Conservation (phyloP, 2,329 filamentous ascomycete species). For the Magnaporthiopsis incrustans region DNA sequence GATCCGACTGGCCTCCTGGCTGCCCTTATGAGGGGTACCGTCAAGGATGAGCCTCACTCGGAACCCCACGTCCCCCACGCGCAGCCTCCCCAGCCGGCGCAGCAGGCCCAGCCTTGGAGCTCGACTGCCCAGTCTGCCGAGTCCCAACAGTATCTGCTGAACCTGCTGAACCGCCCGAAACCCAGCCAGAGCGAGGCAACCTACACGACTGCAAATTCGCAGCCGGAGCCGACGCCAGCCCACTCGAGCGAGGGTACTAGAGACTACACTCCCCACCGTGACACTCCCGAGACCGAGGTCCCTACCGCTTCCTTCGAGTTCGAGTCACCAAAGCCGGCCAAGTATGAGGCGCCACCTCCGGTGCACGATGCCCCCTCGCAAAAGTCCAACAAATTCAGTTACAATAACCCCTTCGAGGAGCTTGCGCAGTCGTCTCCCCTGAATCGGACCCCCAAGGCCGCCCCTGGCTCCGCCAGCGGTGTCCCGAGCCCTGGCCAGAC, state of each 20-base stretch:
- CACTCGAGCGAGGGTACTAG: conserved; percentile 16
- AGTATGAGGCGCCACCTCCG: conserved; percentile 20
- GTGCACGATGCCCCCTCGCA: conserved; percentile 10
- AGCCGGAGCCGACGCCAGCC: conserved; percentile 26
- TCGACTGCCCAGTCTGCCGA: conserved; percentile 51
- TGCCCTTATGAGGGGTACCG: conserved; percentile 50
- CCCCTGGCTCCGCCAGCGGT: conserved; percentile 15
- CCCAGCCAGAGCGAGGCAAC: conserved; percentile 49
- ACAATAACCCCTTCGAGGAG: conserved; percentile 34
- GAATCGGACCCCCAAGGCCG: conserved; percentile 32
- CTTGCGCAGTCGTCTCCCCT: conserved; percentile 31
- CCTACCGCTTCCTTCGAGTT: conserved; percentile 12
- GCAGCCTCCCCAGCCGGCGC: conserved; percentile 16
- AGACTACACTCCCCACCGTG: not conserved
- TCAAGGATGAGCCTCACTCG: conserved; percentile 37
- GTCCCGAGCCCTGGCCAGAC: conserved; percentile 20
- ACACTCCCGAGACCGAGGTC: conserved; percentile 1
- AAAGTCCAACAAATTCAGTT: conserved; percentile 24
- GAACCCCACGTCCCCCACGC: conserved; percentile 15
- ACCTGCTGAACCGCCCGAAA: conserved; percentile 74
- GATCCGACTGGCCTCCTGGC: conserved; percentile 52
- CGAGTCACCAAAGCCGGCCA: conserved; percentile 11
- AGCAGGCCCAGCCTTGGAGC: conserved; percentile 27
- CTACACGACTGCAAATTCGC: conserved; percentile 19
- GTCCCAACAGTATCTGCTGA: conserved; percentile 78